A percentile compares a stretch with the other conserved stretches of the same genome.
These are phyloP conservation scores for Scutellaria barbata DNA, from an alignment of 257 asterid species.

Conservation along the genomic window DNA sequence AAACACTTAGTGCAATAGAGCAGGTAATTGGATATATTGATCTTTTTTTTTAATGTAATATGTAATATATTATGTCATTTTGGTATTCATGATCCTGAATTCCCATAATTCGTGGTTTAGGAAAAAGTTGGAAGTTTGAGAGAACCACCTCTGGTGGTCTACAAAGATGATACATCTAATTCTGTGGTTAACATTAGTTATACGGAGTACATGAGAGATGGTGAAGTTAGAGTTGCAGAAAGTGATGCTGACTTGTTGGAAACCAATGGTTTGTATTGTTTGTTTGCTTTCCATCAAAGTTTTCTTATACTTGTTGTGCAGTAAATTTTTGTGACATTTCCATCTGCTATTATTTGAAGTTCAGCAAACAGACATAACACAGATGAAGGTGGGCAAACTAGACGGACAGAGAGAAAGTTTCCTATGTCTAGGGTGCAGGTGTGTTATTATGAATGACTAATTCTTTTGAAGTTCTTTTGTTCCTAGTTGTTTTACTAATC, in stretches of 20 bases:
- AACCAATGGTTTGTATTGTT: slow-evolving; percentile 60
- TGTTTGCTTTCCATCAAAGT: slow-evolving; percentile 16
- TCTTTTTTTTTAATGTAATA: slow-evolving; percentile 11
- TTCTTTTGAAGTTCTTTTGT: neutral
- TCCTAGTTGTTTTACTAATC: neutral
- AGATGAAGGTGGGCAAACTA: slow-evolving; percentile 39
- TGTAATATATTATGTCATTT: neutral
- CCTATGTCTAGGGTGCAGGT: slow-evolving; percentile 50
- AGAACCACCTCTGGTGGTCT: slow-evolving; percentile 71
- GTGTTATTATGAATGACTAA: slow-evolving; percentile 28
- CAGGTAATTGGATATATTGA: slow-evolving; percentile 54
- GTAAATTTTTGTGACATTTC: slow-evolving; percentile 30
- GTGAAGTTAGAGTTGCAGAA: slow-evolving; percentile 42
- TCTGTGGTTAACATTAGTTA: slow-evolving; percentile 46
- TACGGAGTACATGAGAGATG: slow-evolving; percentile 39
- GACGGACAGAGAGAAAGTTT: slow-evolving; percentile 39
- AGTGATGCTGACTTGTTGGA: slow-evolving; percentile 31
- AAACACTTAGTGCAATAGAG: slow-evolving; percentile 57
- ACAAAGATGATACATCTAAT: slow-evolving; percentile 56
- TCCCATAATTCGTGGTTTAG: slow-evolving; percentile 42
- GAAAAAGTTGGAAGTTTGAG: slow-evolving; percentile 59
- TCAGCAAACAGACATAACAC: slow-evolving; percentile 52
- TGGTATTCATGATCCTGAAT: slow-evolving; percentile 25
- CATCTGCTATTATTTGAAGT: slow-evolving; percentile 35
- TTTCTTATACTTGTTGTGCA: neutral